These are phyloP conservation scores for Talaromyces verruculosus DNA, from an alignment of 2,329 filamentous ascomycete species.

Conservation along the genomic window DNA sequence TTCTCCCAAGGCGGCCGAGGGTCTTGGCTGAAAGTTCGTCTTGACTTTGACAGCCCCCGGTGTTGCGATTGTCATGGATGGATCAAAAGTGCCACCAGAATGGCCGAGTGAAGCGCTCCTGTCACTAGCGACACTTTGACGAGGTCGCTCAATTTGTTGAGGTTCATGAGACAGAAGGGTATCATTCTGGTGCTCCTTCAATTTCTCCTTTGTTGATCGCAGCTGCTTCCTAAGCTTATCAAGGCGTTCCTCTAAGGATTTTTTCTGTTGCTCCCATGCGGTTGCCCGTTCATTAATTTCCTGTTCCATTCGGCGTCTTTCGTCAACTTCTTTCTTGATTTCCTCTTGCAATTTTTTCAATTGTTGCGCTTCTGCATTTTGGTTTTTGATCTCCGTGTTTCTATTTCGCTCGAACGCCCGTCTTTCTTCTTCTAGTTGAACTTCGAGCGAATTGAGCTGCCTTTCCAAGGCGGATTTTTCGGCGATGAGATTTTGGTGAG, in stretches of 20 bases:
- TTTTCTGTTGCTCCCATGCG: conserved; percentile 62
- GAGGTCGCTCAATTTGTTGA: conserved; percentile 30
- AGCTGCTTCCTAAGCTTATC: conserved; percentile 69
- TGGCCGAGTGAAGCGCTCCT: conserved; percentile 41
- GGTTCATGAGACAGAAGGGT: conserved; percentile 35
- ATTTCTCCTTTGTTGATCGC: conserved; percentile 66
- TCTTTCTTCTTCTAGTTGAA: conserved; percentile 80
- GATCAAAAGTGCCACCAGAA: conserved; percentile 37
- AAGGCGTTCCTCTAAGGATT: conserved; percentile 68
- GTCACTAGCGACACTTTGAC: conserved; percentile 38
- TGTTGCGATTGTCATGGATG: conserved; percentile 52
- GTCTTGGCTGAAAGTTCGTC: conserved; percentile 57
- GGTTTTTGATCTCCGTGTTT: conserved; percentile 39
- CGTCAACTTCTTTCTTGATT: conserved; percentile 52
- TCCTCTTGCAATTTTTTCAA: conserved; percentile 52
- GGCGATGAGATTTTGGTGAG: conserved; percentile 67
- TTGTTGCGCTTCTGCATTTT: conserved; percentile 43
- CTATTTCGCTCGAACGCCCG: conserved; percentile 62
- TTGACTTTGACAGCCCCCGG: conserved; percentile 48
- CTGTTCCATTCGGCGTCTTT: conserved; percentile 49
- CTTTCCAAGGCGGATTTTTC: conserved; percentile 80
- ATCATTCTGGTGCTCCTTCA: conserved; percentile 62
- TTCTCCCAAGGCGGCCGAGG: conserved; percentile 67
- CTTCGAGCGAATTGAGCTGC: conserved; percentile 72
- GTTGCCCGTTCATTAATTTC: conserved; percentile 57